Percentiles rank a stretch among this genome's conserved stretches.
phyloP scores from a whole-genome alignment of 2,329 filamentous ascomycete species.

The Metarhizium sp. region DNA sequence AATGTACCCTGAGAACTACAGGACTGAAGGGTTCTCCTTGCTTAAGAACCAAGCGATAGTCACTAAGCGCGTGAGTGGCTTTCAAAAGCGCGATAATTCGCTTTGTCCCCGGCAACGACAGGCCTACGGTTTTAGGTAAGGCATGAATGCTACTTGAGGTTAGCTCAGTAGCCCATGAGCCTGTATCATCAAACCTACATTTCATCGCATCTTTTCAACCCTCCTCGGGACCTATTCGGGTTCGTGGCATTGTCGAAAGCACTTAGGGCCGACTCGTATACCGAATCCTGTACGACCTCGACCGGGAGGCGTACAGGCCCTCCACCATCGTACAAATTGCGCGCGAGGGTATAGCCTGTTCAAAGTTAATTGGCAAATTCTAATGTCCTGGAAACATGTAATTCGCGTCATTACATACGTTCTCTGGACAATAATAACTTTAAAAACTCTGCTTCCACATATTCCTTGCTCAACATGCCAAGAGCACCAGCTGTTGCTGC shows the following conservation, averaged over 20 bases:
- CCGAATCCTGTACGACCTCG: constrained; percentile 46
- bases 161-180: not conserved
- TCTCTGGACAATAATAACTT: constrained; percentile 54
- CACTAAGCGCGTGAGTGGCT: constrained; percentile 66
- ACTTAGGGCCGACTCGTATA: constrained; percentile 55
- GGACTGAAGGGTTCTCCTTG: constrained; percentile 74
- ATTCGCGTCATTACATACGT: constrained; percentile 35
- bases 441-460: constrained; percentile 62
- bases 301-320: constrained; percentile 38
- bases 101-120: constrained; percentile 39
- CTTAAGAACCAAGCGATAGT: constrained; percentile 69
- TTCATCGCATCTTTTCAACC: constrained; percentile 67
- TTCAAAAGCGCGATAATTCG: constrained; percentile 55
- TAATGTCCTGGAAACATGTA: not conserved
- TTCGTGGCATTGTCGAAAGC: constrained; percentile 78
- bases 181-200: constrained; percentile 40
- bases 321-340: constrained; percentile 49
- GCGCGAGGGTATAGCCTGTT: constrained; percentile 52
- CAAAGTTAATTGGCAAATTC: not conserved
- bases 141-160: constrained; percentile 44
- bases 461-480: constrained; percentile 48
- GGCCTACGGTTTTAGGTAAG: constrained; percentile 49
- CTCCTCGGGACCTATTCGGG: constrained; percentile 65
- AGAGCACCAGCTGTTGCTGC: constrained; percentile 51
- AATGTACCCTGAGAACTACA: constrained; percentile 66